Percentiles rank a stretch among this genome's conserved stretches.
Evolutionary conservation across 2,329 filamentous ascomycete species (phyloP).

Genomic region (Dothiorella sarmentorum): DNA sequence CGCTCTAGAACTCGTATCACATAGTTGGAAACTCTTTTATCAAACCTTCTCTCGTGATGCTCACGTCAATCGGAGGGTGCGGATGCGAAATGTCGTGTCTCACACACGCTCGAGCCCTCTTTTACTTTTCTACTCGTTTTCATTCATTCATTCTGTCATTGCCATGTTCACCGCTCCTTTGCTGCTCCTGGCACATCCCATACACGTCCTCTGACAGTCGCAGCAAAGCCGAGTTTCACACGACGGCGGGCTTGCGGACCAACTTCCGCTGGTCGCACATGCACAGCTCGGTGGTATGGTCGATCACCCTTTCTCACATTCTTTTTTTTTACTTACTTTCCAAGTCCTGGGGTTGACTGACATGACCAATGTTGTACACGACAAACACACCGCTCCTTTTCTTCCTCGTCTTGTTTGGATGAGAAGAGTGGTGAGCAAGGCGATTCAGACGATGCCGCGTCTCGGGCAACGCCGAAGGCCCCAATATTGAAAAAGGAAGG

Average conservation of each 20-base stretch:
- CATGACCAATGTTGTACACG: not conserved
- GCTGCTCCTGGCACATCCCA: not conserved
- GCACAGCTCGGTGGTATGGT: not conserved
- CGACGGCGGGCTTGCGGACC: not conserved
- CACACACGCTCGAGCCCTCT: too few species aligned
- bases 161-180: not conserved
- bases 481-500: too few species aligned
- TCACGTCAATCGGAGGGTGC: too few species aligned
- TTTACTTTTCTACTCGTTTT: too few species aligned
- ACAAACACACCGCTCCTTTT: not conserved
- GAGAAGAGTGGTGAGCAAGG: too few species aligned
- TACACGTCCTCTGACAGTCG: too few species aligned
- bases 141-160: not conserved
- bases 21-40: not conserved
- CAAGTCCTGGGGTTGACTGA: not conserved
- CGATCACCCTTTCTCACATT: not conserved
- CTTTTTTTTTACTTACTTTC: too few species aligned
- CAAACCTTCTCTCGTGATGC: not conserved
- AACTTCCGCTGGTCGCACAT: not conserved
- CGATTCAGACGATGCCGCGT: too few species aligned
- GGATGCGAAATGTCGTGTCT: too few species aligned
- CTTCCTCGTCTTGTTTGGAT: too few species aligned
- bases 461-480: too few species aligned
- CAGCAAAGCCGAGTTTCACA: not conserved
- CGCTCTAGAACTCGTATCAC: conserved; percentile 3